phyloP scores from a whole-genome alignment of 306 rosid genomes.

The Citrullus colocynthis region DNA sequence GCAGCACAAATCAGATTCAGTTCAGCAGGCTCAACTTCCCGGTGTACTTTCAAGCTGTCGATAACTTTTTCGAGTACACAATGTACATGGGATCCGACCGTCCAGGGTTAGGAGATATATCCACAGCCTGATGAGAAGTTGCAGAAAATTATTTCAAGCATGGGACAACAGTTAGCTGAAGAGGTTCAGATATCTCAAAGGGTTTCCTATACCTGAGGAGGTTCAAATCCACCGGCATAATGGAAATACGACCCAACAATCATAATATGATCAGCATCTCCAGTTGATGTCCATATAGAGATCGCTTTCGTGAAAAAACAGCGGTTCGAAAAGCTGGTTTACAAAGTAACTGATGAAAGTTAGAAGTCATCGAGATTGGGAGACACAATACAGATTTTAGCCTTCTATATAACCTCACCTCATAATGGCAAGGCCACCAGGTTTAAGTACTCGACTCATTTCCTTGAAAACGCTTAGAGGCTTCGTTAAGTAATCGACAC shows the following conservation, averaged over 20 bases:
- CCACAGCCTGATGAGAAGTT: conserved; percentile 41
- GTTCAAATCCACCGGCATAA: conserved; percentile 72
- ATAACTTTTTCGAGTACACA: conserved; percentile 44
- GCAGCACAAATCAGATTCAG: background rate
- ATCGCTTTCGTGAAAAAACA: conserved; percentile 71
- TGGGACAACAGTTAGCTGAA: background rate
- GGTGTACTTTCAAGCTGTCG: conserved; percentile 16
- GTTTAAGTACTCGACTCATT: conserved; percentile 59
- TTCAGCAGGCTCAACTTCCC: background rate
- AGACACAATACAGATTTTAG: background rate
- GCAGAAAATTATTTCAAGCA: background rate
- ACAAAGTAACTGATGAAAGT: background rate
- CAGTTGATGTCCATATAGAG: conserved; percentile 74
- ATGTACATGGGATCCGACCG: conserved; percentile 69
- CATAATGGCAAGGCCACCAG: conserved; percentile 66
- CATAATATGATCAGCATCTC: conserved; percentile 65
- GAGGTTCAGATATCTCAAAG: background rate
- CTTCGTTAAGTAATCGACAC: conserved; percentile 69
- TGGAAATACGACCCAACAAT: conserved; percentile 73
- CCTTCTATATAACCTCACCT: conserved; percentile 27
- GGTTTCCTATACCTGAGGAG: conserved; percentile 46
- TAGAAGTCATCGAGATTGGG: background rate
- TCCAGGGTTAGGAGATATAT: conserved; percentile 74
- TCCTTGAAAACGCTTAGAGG: conserved; percentile 65
- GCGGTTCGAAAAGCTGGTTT: conserved; percentile 64